Evolutionary conservation across 106 monocot species (phyloP), one percentile per base, ranked within the genome.

Genomic region (Allium sativum): DNA sequence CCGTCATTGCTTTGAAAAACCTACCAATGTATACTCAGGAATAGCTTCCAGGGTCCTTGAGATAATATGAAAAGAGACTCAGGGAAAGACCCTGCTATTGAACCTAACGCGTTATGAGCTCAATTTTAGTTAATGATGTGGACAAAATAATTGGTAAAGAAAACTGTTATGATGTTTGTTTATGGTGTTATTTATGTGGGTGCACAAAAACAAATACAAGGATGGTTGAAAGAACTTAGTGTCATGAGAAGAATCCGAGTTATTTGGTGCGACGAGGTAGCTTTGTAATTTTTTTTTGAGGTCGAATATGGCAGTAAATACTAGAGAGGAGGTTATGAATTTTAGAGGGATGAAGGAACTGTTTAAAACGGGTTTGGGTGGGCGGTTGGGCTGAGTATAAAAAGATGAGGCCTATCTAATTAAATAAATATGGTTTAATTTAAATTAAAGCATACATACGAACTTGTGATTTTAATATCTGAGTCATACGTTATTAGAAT

Each of bases 141-240:
- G 98, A 99, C 44, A 88, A 92, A 65, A 99, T n/a, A 99, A 58
- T 75, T 99, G 75, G 98, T 99, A 58, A 99, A 99, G 55, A 92
- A 99, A 40, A 99, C 98, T 55, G 98, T 99, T 41, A 99, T 99
- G 98, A 99, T 92, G 68, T 99, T 92, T 31, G 98, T 99, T 15
- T 99, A 99, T 77, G 98, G 98, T 73, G 98, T 99, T 22, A 99
- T 92, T 52, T 92, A 81, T 57, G 73, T 99, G 55, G 98, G 98
- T 55, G 98, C 98, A 41, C 88, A 92, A 45, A 92, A 99, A 45
- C 98, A 99, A 79, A 92, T 99, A 61, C 88, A 81, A 67, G 82
- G 66, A 67, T 79, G 98, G 66, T 73, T 99, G 60, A 92, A 92
- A 62, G 98, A 99, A 75, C 65, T 88, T 55, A 73, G 73, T 48